Evolutionary conservation across 2,329 filamentous ascomycete species (phyloP).

Genomic region (Botryotinia narcissicola): DNA sequence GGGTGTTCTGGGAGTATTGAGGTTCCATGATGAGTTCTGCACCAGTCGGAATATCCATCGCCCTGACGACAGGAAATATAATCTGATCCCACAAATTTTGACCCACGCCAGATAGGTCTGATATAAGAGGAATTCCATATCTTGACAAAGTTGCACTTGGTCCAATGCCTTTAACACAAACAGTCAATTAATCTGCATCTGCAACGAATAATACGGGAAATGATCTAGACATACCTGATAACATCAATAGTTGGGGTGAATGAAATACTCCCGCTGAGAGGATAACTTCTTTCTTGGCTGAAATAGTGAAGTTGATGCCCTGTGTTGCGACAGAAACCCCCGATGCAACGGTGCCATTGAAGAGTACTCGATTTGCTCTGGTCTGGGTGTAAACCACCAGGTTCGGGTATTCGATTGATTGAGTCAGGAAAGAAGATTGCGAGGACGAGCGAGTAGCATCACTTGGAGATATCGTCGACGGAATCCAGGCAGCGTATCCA

Average conservation of each 20-base stretch:
- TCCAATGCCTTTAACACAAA: too few relatives aligned
- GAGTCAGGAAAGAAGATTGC: background rate
- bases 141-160: too few relatives aligned
- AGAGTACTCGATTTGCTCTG: conserved; percentile 11
- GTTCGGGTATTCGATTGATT: background rate
- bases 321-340: conserved; percentile 6
- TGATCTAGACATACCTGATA: background rate
- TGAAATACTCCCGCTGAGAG: background rate
- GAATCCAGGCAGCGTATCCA: background rate
- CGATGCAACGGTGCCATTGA: background rate
- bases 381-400: background rate
- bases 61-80: conserved; percentile 18
- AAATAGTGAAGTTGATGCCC: conserved; percentile 22
- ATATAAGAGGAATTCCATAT: conserved; percentile 43
- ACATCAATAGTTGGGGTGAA: background rate
- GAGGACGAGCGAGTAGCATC: background rate
- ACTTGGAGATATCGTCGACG: background rate
- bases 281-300: conserved; percentile 28
- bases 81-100: conserved; percentile 41
- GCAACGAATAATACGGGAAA: too few relatives aligned
- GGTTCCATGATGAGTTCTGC: background rate
- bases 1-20: background rate
- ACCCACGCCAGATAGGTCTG: conserved; percentile 49
- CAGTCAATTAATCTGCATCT: too few relatives aligned
- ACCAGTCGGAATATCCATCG: conserved; percentile 15